A percentile compares a stretch with the other conserved stretches of the same genome.
These are phyloP conservation scores for Neoboletus magnificus DNA, from an alignment of 768 basidiomycete species.

Conservation along the genomic window DNA sequence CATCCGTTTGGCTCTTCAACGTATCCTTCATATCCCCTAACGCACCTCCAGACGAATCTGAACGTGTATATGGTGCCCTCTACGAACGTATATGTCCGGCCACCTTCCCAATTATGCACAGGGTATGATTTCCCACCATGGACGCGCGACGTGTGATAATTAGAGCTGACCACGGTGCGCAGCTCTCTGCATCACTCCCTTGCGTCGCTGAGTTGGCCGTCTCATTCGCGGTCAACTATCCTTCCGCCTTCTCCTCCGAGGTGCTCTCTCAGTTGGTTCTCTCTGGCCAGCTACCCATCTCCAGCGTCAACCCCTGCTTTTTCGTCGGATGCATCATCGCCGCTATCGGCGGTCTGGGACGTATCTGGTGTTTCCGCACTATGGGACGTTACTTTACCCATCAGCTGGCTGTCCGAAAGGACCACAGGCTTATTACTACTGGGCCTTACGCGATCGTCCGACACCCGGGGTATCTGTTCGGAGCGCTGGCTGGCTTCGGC, in stretches of 20 bases:
- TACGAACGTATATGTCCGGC: slow-evolving; percentile 24
- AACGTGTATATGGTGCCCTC: slow-evolving; percentile 17
- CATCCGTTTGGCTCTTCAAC: slow-evolving; percentile 30
- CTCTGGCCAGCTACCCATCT: slow-evolving; percentile 18
- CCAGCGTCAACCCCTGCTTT: slow-evolving; percentile 26
- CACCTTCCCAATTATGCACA: slow-evolving; percentile 21
- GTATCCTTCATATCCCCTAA: slow-evolving; percentile 22
- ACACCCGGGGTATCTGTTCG: slow-evolving; percentile 35
- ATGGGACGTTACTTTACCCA: slow-evolving; percentile 36
- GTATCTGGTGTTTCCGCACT: slow-evolving; percentile 35
- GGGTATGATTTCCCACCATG: slow-evolving; percentile 12
- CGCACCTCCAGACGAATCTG: slow-evolving; percentile 18
- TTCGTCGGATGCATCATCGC: slow-evolving; percentile 28
- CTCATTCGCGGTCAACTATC: slow-evolving; percentile 13
- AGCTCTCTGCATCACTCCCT: slow-evolving; percentile 29
- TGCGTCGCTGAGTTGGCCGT: slow-evolving; percentile 28
- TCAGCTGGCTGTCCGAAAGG: slow-evolving; percentile 29
- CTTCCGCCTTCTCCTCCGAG: slow-evolving; percentile 18
- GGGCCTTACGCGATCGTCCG: slow-evolving; percentile 37
- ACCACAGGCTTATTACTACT: slow-evolving; percentile 31
- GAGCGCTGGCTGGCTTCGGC: slow-evolving; percentile 23
- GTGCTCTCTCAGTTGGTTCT: slow-evolving; percentile 20
- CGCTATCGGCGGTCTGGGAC: slow-evolving; percentile 31
- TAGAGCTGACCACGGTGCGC: slow-evolving; percentile 1
- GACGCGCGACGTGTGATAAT: not conserved